These are phyloP conservation scores for Hypoxylon rickii DNA, from an alignment of 495 filamentous ascomycete genomes.

Conservation along the genomic window DNA sequence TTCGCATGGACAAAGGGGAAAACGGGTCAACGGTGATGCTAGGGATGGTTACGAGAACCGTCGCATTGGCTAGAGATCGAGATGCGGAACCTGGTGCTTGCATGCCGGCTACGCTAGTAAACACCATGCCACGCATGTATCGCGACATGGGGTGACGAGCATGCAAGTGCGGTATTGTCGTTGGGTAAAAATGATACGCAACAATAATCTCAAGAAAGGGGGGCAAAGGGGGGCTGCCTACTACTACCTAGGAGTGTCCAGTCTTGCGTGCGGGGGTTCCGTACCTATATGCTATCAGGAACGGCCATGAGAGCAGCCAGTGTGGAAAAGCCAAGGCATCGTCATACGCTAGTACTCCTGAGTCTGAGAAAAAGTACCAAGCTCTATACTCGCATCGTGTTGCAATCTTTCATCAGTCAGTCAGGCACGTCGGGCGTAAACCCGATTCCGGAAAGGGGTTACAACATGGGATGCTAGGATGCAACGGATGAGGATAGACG, in stretches of 20 bases:
- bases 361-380: constrained; percentile 10
- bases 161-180: no score
- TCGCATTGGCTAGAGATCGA: constrained; percentile 25
- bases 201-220: no score
- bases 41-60: constrained; percentile 3
- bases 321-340: neutral
- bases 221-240: no score
- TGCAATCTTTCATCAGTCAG: constrained; percentile 20
- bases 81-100: constrained; percentile 21
- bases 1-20: neutral
- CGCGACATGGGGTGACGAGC: constrained; percentile 24
- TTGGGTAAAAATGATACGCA: constrained; percentile 11
- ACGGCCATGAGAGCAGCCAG: no score
- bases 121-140: constrained; percentile 15
- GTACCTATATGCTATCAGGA: no score
- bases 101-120: neutral
- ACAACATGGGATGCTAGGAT: constrained; percentile 8
- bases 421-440: constrained; percentile 22
- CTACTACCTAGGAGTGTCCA: neutral
- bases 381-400: constrained; percentile 3
- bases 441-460: constrained; percentile 18
- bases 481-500: constrained; percentile 1
- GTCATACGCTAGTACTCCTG: neutral
- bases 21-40: no score
- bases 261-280: neutral